Evolutionary conservation across 345 rosid species (phyloP), one percentile per base, ranked within the genome.

Genomic region (Linum tenue): DNA sequence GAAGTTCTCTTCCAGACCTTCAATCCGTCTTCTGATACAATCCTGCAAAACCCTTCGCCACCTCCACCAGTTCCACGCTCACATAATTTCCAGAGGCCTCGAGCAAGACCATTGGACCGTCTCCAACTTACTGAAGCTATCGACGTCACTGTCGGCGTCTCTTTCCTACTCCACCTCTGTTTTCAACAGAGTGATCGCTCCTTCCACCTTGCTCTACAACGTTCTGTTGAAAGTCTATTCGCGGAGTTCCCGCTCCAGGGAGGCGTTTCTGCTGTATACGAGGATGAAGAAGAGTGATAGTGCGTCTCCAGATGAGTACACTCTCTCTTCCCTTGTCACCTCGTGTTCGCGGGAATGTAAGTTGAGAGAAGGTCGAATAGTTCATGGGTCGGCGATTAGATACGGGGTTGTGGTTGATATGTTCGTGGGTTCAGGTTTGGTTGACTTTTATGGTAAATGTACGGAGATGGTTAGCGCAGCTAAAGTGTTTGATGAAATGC

Each of bases 51-150:
- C 73, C 50, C 73, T 63, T 16, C 51, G 17, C 16, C 85, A 84
- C 37, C 81, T 88, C 62, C 73, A 73, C 50, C 92, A 86, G 70
- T 69, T 91, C 56, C 92, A 88, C 67, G 82, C 89, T 51, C 87
- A 67, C 71, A 78, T 91, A 62, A 80, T 91, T 68, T 82, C 72
- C 53, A 77, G 77, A 63, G 97, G 97, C 59, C 92, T 86, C 69
- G 86, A 85, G 39, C 91, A 82, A 64, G 96, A 91, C 67, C 83
- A 79, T 65, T 75, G 66, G 64, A 77, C 88, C 61, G 48, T 84
- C 55, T 76, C 88, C 74, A 73, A 76, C 41, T 71, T 83, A 6
- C 72, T 87, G 3, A 75, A 76, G 36, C 72, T 78, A 40, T 69
- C 75, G 66, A 37, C 37, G 56, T 64, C 75, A 1, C 72, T 70